phyloP scores from a whole-genome alignment of 257 asterid genomes.

The Linaria vulgaris region DNA sequence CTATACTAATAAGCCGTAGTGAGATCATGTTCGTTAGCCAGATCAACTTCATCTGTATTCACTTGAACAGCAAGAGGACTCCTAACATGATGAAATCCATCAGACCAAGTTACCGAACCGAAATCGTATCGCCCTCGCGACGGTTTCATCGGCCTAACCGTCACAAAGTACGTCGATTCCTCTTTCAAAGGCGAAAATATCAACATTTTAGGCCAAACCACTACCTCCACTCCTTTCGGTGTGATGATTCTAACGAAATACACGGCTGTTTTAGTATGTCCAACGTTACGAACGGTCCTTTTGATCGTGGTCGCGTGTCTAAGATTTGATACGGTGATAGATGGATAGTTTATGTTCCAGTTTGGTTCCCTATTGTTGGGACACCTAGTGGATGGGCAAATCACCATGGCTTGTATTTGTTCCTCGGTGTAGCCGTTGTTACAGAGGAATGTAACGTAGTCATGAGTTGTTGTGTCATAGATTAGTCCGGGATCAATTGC shows the following conservation, averaged over 20 bases:
- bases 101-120: constrained; percentile 61
- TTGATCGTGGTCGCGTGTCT: constrained; percentile 32
- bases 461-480: constrained; percentile 42
- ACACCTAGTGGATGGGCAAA: constrained; percentile 27
- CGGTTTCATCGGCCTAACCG: constrained; percentile 35
- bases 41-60: constrained; percentile 25
- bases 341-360: constrained; percentile 48
- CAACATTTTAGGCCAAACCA: constrained; percentile 47
- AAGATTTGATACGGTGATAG: constrained; percentile 43
- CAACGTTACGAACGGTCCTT: constrained; percentile 38
- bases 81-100: constrained; percentile 54
- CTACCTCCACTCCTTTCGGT: constrained; percentile 55
- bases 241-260: constrained; percentile 40
- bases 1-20: no score
- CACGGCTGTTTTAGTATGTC: constrained; percentile 28
- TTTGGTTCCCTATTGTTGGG: constrained; percentile 19
- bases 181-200: constrained; percentile 41
- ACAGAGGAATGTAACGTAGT: constrained; percentile 50
- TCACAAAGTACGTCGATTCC: constrained; percentile 41
- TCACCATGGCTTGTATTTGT: constrained; percentile 34
- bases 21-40: no score
- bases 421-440: constrained; percentile 36
- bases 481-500: constrained; percentile 73
- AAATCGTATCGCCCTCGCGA: constrained; percentile 47
- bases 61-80: constrained; percentile 58